Conservation (phyloP, 1,139 yeast genomes). For the Blastobotrys ciferrii region DNA sequence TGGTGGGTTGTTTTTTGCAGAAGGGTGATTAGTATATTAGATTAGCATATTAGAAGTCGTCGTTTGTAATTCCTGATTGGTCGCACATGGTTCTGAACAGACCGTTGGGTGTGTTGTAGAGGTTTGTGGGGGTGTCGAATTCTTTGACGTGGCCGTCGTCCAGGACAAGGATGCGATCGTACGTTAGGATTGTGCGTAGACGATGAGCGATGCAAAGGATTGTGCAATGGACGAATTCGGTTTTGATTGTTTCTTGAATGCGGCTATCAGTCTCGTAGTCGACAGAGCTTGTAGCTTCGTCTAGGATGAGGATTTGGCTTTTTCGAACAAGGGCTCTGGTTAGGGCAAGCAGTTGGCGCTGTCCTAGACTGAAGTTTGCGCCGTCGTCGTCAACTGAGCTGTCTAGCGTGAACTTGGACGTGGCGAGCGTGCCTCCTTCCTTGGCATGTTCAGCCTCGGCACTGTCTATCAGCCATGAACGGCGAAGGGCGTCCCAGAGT, state of each 20-base stretch:
- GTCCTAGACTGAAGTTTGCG: constrained; percentile 71
- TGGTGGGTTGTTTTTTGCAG: too few species aligned
- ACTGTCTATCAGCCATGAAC: constrained; percentile 56
- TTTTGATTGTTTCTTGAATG: constrained; percentile 63
- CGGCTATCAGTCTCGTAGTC: constrained; percentile 76
- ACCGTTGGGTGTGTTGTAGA: constrained; percentile 44
- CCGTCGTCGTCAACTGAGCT: constrained; percentile 76
- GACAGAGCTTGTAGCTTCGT: constrained; percentile 84
- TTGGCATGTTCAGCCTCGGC: constrained; percentile 20
- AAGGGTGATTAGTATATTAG: not conserved
- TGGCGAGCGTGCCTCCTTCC: not conserved
- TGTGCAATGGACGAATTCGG: constrained; percentile 65
- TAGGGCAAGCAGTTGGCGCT: constrained; percentile 70
- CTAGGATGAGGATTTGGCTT: constrained; percentile 65
- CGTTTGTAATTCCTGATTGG: constrained; percentile 48
- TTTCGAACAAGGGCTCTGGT: constrained; percentile 76
- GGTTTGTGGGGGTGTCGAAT: constrained; percentile 46
- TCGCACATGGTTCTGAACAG: constrained; percentile 62
- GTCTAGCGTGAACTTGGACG: constrained; percentile 66
- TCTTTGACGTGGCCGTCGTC: constrained; percentile 64
- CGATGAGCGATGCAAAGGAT: constrained; percentile 82
- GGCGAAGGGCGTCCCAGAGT: constrained; percentile 57
- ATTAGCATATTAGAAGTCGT: constrained; percentile 36
- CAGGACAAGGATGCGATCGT: constrained; percentile 65
- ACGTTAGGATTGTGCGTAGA: constrained; percentile 63